phyloP scores from a whole-genome alignment of 2,329 filamentous ascomycete species.

The Thelonectria discophora region DNA sequence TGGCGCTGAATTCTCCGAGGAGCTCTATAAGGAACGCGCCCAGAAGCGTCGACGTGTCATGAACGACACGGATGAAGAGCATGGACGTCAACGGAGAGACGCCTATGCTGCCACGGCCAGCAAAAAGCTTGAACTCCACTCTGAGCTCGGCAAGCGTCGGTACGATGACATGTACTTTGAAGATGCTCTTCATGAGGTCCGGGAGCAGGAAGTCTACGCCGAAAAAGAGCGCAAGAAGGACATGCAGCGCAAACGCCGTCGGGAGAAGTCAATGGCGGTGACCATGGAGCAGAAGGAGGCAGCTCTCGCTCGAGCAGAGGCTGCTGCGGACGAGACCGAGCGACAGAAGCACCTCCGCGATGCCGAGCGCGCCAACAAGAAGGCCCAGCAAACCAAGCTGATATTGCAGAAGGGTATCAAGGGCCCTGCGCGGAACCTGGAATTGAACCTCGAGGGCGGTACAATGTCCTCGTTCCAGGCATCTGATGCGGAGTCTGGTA shows the following conservation, averaged over 20 bases:
- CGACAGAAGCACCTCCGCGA: constrained; percentile 82
- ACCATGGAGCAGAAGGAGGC: constrained; percentile 91
- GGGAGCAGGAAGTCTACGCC: constrained; percentile 87
- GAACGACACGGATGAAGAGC: constrained; percentile 67
- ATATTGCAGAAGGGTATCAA: constrained; percentile 88
- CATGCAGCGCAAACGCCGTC: constrained; percentile 95
- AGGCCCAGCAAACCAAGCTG: constrained; percentile 88
- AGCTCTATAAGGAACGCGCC: constrained; percentile 62
- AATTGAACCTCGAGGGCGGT: constrained; percentile 84
- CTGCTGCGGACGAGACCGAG: constrained; percentile 83
- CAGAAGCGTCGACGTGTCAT: constrained; percentile 76
- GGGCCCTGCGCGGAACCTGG: constrained; percentile 75
- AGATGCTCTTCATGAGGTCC: constrained; percentile 84
- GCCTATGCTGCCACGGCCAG: constrained; percentile 68
- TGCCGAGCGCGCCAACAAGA: constrained; percentile 90
- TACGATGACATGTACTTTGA: constrained; percentile 82
- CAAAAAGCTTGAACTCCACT: constrained; percentile 73
- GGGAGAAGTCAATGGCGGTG: constrained; percentile 94
- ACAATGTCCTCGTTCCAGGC: constrained; percentile 86
- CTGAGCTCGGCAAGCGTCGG: constrained; percentile 75
- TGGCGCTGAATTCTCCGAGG: constrained; percentile 53
- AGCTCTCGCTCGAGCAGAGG: constrained; percentile 79
- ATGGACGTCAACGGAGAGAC: constrained; percentile 68
- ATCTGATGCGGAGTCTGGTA: constrained; percentile 61
- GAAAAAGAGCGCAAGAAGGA: constrained; percentile 99